Base-by-base conservation (phyloP, 495 filamentous ascomycete species). In the Poronia punctata region DNA sequence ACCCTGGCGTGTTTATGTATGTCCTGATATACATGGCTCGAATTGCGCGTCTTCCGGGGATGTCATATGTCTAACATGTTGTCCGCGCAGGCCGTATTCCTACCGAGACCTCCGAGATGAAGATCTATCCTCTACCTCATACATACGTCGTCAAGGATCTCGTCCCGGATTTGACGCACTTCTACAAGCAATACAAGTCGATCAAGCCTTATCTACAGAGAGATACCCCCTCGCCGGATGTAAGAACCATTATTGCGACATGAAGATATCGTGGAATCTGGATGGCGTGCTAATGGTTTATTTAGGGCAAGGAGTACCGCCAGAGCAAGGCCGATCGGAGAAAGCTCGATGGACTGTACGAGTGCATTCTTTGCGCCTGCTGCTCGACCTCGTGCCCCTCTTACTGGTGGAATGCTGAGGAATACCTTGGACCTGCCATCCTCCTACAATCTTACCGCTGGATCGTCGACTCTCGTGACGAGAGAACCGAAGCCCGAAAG, bases 171-270 rank as follows among this genome's bases (percentile, higher is more conserved):
- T 69, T 98, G 50, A 98, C 92, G 51, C 84, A 86, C 45, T 96
- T 98, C 80, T 98, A 98, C 83, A 95, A 96, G 75, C 92, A 98
- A 76, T 98, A 98, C 80, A 95, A 95, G 70, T 95, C 90, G 16
- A 95, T 98, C 71, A 94, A 98, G 78, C 92, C 92, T 5, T 98
- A 95, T 61, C 83, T 98, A 23, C 92, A 95, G 68, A 75, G 86
- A 48, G 80, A 87, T 45, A 88, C 83, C 22, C 78, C 81, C 26
- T 65, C 83, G 11, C 74, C 77, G 25, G 82, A 92, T 55, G 86
- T 88, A 74, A 61, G 80, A 68, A 18, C 31, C 18, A 28, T n/a
- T 33, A 14, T 26, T 26, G 14, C 11, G 15, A 20, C 45, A 17
- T 53, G 15, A 11, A 7, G 9, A 17, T 27, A 10, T 14, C 0